phyloP scores from a whole-genome alignment of 2,329 filamentous ascomycete genomes.

The Colletotrichum musae region DNA sequence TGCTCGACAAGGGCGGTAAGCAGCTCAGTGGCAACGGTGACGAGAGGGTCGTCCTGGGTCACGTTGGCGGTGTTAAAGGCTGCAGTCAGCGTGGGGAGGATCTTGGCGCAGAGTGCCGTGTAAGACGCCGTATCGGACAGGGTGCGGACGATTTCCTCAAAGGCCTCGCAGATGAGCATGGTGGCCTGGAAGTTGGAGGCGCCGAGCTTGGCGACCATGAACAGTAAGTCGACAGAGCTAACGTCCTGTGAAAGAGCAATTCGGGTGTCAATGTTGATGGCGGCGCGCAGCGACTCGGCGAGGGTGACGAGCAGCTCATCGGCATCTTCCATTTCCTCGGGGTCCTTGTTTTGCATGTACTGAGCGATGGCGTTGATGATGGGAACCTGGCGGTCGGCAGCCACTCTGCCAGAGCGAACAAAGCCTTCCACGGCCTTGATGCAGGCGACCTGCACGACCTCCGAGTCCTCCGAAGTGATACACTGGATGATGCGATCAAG shows the following conservation, averaged over 20 bases:
- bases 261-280: slow-evolving; percentile 83
- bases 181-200: slow-evolving; percentile 93
- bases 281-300: slow-evolving; percentile 86
- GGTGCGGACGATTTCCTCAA: slow-evolving; percentile 85
- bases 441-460: slow-evolving; percentile 93
- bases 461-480: slow-evolving; percentile 81
- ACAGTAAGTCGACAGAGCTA: slow-evolving; percentile 85
- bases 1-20: slow-evolving; percentile 86
- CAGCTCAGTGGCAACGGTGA: slow-evolving; percentile 85
- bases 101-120: slow-evolving; percentile 84
- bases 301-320: slow-evolving; percentile 94
- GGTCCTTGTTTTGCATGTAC: slow-evolving; percentile 85
- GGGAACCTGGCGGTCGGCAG: slow-evolving; percentile 70
- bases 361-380: slow-evolving; percentile 76
- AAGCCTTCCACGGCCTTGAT: slow-evolving; percentile 86
- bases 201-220: slow-evolving; percentile 89
- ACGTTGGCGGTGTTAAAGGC: slow-evolving; percentile 91
- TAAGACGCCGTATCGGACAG: slow-evolving; percentile 80
- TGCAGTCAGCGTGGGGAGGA: slow-evolving; percentile 87
- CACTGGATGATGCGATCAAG: slow-evolving; percentile 82
- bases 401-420: slow-evolving; percentile 67
- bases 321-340: slow-evolving; percentile 86
- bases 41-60: slow-evolving; percentile 86
- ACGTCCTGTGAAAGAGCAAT: slow-evolving; percentile 81
- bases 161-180: slow-evolving; percentile 88